Evolutionary conservation across 768 basidiomycete species (phyloP).

Genomic region (Zangia roseola): DNA sequence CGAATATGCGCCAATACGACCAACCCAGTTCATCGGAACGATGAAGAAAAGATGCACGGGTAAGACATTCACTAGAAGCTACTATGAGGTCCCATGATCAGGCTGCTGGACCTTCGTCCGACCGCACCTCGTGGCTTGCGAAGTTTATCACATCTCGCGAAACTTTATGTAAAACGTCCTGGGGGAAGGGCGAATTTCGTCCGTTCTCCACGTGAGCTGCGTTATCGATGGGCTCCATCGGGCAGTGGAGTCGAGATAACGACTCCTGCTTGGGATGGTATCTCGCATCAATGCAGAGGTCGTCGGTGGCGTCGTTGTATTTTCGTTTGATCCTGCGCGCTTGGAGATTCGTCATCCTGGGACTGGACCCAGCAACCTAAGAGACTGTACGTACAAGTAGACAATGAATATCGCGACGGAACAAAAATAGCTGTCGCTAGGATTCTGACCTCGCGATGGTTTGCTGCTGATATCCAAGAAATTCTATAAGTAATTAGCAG

Average conservation of each 20-base stretch:
- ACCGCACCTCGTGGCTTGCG: conserved; percentile 11
- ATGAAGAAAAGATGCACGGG: conserved; percentile 3
- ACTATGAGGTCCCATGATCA: conserved; percentile 2
- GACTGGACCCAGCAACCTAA: too few species aligned
- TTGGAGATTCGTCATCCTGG: too few species aligned
- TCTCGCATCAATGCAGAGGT: not conserved
- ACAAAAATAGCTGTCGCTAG: too few species aligned
- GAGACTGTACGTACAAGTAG: too few species aligned
- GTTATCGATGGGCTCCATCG: not conserved
- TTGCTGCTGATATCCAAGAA: too few species aligned
- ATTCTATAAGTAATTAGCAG: too few species aligned
- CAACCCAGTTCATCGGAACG: conserved; percentile 8
- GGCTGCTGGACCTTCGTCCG: conserved; percentile 1
- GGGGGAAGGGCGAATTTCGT: not conserved
- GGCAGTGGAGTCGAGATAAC: conserved; percentile 11
- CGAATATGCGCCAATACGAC: conserved; percentile 10
- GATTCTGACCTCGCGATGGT: too few species aligned
- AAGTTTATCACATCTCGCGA: conserved; percentile 13
- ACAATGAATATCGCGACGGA: too few species aligned
- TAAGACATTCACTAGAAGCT: not conserved
- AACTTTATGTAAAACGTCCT: conserved; percentile 17
- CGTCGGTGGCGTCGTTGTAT: not conserved
- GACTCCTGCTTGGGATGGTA: not conserved
- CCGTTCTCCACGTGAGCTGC: conserved; percentile 18
- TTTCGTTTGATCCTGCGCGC: too few species aligned